A percentile compares a stretch with the other conserved stretches of the same genome.
phyloP scores from a whole-genome alignment of 2,329 filamentous ascomycete genomes.

The Cercospora sp. region DNA sequence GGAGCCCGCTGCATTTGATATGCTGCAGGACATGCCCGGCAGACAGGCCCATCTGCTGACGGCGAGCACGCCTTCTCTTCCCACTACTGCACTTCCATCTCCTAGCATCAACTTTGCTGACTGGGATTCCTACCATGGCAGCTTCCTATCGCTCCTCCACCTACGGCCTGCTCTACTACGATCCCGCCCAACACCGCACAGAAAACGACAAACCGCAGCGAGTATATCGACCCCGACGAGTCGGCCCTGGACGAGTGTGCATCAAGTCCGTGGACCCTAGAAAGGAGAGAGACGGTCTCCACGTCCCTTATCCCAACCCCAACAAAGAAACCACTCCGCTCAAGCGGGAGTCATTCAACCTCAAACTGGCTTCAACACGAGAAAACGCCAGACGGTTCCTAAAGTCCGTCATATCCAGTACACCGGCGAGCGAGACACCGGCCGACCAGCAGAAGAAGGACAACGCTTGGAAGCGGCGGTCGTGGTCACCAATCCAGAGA shows the following conservation, averaged over 20 bases:
- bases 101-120: constrained; percentile 16
- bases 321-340: constrained; percentile 17
- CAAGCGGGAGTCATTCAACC: constrained; percentile 28
- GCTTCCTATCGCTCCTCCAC: constrained; percentile 29
- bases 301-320: constrained; percentile 19
- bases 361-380: constrained; percentile 53
- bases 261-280: constrained; percentile 55
- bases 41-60: constrained; percentile 9
- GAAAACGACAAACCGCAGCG: constrained; percentile 25
- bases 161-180: constrained; percentile 30
- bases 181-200: constrained; percentile 26
- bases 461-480: constrained; percentile 33
- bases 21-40: constrained; percentile 19
- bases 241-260: constrained; percentile 59
- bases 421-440: constrained; percentile 12
- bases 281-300: constrained; percentile 33
- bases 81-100: constrained; percentile 9
- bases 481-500: constrained; percentile 35
- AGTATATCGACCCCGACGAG: constrained; percentile 53
- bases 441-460: constrained; percentile 18
- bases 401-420: constrained; percentile 44
- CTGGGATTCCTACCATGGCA: constrained; percentile 25
- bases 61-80: constrained; percentile 10
- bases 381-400: constrained; percentile 54
- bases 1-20: constrained; percentile 12